phyloP scores from a whole-genome alignment of 2,329 filamentous ascomycete species.

The Myriosclerotinia curreyana region DNA sequence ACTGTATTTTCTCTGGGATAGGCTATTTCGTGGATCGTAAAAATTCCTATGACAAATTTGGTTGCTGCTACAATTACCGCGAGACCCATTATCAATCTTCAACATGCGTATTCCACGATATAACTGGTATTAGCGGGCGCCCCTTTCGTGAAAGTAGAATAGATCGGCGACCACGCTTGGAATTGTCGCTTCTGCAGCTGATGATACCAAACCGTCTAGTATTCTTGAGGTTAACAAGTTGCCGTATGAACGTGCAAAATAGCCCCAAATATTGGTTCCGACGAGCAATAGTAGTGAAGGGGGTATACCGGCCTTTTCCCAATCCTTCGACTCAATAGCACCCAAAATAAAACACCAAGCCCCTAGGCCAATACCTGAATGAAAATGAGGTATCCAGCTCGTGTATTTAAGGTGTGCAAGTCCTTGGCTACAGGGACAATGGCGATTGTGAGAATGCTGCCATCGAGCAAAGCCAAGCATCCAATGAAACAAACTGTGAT shows the following conservation, averaged over 20 bases:
- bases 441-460: slow-evolving; percentile 43
- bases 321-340: slow-evolving; percentile 37
- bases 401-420: slow-evolving; percentile 33
- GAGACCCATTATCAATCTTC: slow-evolving; percentile 36
- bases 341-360: slow-evolving; percentile 38
- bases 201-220: slow-evolving; percentile 34
- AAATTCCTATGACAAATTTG: slow-evolving; percentile 33
- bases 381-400: slow-evolving; percentile 33
- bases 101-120: slow-evolving; percentile 34
- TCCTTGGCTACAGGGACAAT: slow-evolving; percentile 39
- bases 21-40: slow-evolving; percentile 36
- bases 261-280: slow-evolving; percentile 42
- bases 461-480: slow-evolving; percentile 43
- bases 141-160: slow-evolving; percentile 40
- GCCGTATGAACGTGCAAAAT: slow-evolving; percentile 33
- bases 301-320: slow-evolving; percentile 43
- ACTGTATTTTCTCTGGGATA: slow-evolving; percentile 17
- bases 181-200: slow-evolving; percentile 43
- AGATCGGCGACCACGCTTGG: slow-evolving; percentile 42
- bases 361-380: slow-evolving; percentile 38
- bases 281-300: slow-evolving; percentile 38
- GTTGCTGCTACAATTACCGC: slow-evolving; percentile 34
- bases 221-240: slow-evolving; percentile 37
- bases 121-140: slow-evolving; percentile 42
- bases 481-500: slow-evolving; percentile 43